Conservation (phyloP, 352 stramenopile genomes). For the Phytophthora hybrid region DNA sequence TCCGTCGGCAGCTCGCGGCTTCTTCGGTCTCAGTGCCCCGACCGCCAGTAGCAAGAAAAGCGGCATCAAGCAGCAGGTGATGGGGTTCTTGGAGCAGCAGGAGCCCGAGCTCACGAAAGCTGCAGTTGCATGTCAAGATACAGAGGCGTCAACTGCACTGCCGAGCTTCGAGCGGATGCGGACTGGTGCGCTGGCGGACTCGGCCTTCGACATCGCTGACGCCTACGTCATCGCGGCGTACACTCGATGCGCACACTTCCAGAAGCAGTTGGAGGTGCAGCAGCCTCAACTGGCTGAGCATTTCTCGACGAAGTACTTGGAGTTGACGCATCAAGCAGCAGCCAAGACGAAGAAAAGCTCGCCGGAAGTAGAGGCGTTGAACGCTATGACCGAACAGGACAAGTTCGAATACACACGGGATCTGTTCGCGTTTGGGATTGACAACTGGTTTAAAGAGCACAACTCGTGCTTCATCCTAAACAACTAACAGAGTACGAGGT, state of each 20-base stretch:
- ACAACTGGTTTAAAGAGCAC: slow-evolving; percentile 68
- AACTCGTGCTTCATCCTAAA: slow-evolving; percentile 32
- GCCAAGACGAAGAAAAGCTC: slow-evolving; percentile 46
- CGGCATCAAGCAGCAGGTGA: slow-evolving; percentile 77
- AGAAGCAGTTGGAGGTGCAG: slow-evolving; percentile 44
- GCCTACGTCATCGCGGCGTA: slow-evolving; percentile 85
- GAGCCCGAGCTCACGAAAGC: slow-evolving; percentile 44
- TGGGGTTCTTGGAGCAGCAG: slow-evolving; percentile 63
- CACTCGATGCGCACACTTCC: slow-evolving; percentile 63
- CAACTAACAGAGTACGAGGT: no score
- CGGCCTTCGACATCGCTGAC: slow-evolving; percentile 79
- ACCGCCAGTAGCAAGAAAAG: slow-evolving; percentile 39
- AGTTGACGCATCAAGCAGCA: slow-evolving; percentile 37
- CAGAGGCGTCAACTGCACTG: slow-evolving; percentile 14
- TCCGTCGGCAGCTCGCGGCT: slow-evolving; percentile 73
- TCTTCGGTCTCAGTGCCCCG: slow-evolving; percentile 52
- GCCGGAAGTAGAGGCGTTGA: slow-evolving; percentile 46
- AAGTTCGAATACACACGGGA: slow-evolving; percentile 45
- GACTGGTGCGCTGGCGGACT: slow-evolving; percentile 54
- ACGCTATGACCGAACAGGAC: slow-evolving; percentile 44
- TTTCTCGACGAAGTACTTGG: slow-evolving; percentile 60
- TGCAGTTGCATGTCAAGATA: slow-evolving; percentile 10
- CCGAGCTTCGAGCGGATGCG: slow-evolving; percentile 44
- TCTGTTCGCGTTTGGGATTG: slow-evolving; percentile 56
- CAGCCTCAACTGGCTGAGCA: slow-evolving; percentile 33